These are phyloP conservation scores for Clitoria ternatea DNA, from an alignment of 306 rosid species.

Conservation along the genomic window DNA sequence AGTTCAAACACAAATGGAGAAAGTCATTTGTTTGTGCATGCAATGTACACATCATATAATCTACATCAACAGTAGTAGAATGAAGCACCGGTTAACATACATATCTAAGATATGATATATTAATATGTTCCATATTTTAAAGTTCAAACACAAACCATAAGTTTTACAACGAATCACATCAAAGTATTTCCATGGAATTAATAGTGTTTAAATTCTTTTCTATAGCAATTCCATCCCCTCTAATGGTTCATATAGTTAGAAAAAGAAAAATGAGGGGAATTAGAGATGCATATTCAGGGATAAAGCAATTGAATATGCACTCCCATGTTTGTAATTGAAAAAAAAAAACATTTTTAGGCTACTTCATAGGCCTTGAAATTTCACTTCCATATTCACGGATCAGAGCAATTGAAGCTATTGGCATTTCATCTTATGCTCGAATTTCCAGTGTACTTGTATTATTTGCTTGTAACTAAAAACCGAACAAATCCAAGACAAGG, in stretches of 20 bases:
- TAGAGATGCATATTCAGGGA: too few relatives aligned
- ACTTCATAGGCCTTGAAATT: conserved; percentile 46
- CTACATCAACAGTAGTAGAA: too few relatives aligned
- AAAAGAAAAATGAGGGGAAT: background rate
- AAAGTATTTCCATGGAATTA: background rate
- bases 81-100: too few relatives aligned
- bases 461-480: conserved; percentile 53
- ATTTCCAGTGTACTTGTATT: conserved; percentile 68
- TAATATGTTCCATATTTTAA: too few relatives aligned
- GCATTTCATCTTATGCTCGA: conserved; percentile 65
- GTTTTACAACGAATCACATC: background rate
- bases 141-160: background rate
- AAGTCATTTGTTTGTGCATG: too few relatives aligned
- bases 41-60: too few relatives aligned
- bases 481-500: background rate
- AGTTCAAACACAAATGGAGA: too few relatives aligned
- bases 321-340: too few relatives aligned
- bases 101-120: too few relatives aligned
- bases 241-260: background rate
- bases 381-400: conserved; percentile 41
- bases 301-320: too few relatives aligned
- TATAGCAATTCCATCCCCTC: background rate
- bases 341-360: conserved; percentile 42
- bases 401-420: conserved; percentile 45
- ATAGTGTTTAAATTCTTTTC: background rate